Evolutionary conservation across 106 monocot genomes (phyloP).

Genomic region (Dioscorea alata): DNA sequence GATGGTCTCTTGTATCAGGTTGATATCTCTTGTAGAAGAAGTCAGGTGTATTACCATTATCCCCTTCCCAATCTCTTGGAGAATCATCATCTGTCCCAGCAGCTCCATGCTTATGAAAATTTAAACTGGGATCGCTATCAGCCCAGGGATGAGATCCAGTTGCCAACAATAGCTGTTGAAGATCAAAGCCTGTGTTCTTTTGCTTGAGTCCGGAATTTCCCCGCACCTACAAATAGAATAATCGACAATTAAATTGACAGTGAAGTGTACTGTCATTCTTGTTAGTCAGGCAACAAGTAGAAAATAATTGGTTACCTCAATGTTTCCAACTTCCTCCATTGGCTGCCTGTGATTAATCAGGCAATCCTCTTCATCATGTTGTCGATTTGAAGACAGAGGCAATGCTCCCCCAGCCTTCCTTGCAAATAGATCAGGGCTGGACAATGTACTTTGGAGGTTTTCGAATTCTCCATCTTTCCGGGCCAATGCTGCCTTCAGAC

Average conservation of each 20-base stretch:
- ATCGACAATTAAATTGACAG: too few relatives aligned
- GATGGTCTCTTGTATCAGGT: constrained; percentile 27
- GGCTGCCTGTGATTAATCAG: constrained; percentile 22
- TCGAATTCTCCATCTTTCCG: constrained; percentile 49
- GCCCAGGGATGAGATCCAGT: constrained; percentile 51
- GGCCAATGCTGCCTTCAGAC: constrained; percentile 70
- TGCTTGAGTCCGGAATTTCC: constrained; percentile 8
- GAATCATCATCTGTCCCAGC: constrained; percentile 20
- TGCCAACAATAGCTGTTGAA: constrained; percentile 38
- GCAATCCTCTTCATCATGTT: too few relatives aligned
- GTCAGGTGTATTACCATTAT: constrained; percentile 30
- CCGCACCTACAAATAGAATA: too few relatives aligned
- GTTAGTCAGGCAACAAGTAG: too few relatives aligned
- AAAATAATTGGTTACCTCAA: constrained; percentile 41
- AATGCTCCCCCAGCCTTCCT: constrained; percentile 34
- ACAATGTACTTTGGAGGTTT: constrained; percentile 12
- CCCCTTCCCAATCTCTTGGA: constrained; percentile 41
- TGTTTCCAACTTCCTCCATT: constrained; percentile 75
- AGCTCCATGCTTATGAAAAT: constrained; percentile 25
- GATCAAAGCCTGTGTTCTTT: constrained; percentile 66
- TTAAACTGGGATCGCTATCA: constrained; percentile 13
- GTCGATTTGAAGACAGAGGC: constrained; percentile 22
- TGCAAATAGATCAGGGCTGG: constrained; percentile 38
- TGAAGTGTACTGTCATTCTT: too few relatives aligned
- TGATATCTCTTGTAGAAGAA: constrained; percentile 63